phyloP scores from a whole-genome alignment of 2,329 filamentous ascomycete genomes.

The Cytospora schulzeri region DNA sequence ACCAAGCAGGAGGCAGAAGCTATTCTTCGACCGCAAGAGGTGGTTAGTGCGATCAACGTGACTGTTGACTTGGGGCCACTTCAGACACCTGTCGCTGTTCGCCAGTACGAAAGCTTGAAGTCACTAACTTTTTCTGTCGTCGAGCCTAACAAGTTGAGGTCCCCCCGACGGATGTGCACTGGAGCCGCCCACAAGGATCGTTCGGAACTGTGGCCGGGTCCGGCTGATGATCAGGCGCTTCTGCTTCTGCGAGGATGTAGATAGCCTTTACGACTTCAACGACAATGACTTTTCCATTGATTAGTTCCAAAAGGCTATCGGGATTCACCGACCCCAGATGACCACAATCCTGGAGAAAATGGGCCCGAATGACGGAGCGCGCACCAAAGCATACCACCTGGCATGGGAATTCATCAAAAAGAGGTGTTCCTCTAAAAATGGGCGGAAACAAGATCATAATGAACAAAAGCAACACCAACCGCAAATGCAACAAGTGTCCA shows the following conservation, averaged over 20 bases:
- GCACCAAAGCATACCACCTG: slow-evolving; percentile 6
- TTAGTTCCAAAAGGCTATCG: background rate
- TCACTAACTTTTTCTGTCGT: background rate
- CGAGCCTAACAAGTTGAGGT: background rate
- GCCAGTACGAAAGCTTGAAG: background rate
- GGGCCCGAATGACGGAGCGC: background rate
- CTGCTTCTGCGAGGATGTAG: background rate
- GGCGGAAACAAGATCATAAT: background rate
- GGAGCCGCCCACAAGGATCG: background rate
- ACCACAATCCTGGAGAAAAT: slow-evolving; percentile 1
- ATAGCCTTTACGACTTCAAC: background rate
- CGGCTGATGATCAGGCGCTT: slow-evolving; percentile 12
- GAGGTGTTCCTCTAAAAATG: background rate
- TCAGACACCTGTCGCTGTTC: background rate
- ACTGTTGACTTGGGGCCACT: background rate
- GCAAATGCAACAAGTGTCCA: no score
- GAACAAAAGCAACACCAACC: no score
- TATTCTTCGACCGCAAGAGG: background rate
- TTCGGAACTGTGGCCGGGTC: slow-evolving; percentile 12
- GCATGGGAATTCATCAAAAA: slow-evolving; percentile 20
- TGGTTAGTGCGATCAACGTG: background rate
- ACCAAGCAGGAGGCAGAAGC: background rate
- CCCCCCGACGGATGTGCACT: background rate
- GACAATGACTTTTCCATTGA: slow-evolving; percentile 1
- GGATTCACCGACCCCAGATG: background rate